Evolutionary conservation across 768 basidiomycete genomes (phyloP), one percentile per base, ranked within the genome.

Genomic region (Mycena filopes): DNA sequence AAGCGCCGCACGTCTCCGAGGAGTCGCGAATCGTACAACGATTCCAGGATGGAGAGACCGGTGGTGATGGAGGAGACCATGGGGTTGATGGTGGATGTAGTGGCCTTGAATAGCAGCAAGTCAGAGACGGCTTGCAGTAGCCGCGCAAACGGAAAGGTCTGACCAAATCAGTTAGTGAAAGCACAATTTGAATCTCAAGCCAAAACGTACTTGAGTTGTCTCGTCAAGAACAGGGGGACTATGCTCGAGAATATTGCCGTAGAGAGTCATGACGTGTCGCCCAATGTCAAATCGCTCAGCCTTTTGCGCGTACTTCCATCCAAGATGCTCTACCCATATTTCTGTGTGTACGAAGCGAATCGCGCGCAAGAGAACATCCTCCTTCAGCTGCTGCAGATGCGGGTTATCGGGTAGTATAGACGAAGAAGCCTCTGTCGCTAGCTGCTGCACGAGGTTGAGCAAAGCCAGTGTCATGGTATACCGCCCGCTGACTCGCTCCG

Each of bases 281-380:
- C 90, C 91, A 49, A 98, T 90, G 78, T 94, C 92, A 71, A 94
- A 96, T 41, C 92, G 85, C 72, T 94, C 92, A 6, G 90, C 90
- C 15, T 96, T 81, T 59, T 91, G 90, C 5, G 82, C 81, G 68
- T 95, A 98, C 74, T 93, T 92, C 96, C 96, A 98, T 3, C 88
- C 86, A 41, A 88, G 74, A 75, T 94, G 92, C 70, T 92, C 90
- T 1, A 91, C 86, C 96, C 96, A 98, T 21, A 97, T 88, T 74
- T 96, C 93, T 10, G 87, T 86, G 71, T 95, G 93, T 11, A 96
- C 85, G 66, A 96, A 94, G 6, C 83, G 83, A 15, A 88, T 82
- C 0, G 93, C 94, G 36, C 93, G 88, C 50, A 92, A 78, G 25
- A 96, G 82, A 6, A 96, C 94, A 62, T 94, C 93, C 70, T 93